phyloP scores from a whole-genome alignment of 1,284 basidiomycete species.

The Puccinia coronata region DNA sequence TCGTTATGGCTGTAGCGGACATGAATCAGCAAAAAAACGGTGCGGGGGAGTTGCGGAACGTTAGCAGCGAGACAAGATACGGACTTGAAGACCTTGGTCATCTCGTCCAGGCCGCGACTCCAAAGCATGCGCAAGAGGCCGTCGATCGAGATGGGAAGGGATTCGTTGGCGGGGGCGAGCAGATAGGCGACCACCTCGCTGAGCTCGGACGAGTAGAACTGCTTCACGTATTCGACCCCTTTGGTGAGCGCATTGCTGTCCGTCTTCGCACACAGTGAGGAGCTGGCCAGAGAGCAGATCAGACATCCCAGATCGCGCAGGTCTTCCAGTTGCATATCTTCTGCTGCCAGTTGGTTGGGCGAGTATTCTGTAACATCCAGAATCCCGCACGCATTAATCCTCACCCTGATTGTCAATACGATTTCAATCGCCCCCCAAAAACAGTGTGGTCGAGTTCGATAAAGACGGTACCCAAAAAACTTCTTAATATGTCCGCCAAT shows the following conservation, averaged over 20 bases:
- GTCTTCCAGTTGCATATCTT: conserved; percentile 76
- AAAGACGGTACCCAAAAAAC: conserved; percentile 24
- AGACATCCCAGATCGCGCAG: conserved; percentile 81
- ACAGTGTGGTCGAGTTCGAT: not conserved
- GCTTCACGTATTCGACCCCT: conserved; percentile 73
- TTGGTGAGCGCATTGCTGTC: conserved; percentile 67
- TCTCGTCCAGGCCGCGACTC: conserved; percentile 72
- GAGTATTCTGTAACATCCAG: conserved; percentile 81
- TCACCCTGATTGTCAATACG: conserved; percentile 64
- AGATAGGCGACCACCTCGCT: conserved; percentile 78
- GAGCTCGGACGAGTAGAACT: conserved; percentile 77
- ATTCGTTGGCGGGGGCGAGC: conserved; percentile 69
- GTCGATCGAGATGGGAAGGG: conserved; percentile 64
- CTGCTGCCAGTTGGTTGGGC: conserved; percentile 66
- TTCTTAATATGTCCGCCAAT: conserved; percentile 10
- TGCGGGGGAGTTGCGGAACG: not conserved
- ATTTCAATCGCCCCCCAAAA: not conserved
- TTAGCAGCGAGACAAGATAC: conserved; percentile 54
- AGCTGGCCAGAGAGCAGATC: conserved; percentile 72
- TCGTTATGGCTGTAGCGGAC: conserved; percentile 62
- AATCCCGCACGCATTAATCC: conserved; percentile 78
- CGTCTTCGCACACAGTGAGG: conserved; percentile 15
- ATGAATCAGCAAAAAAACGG: not conserved
- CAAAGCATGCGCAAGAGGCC: conserved; percentile 79
- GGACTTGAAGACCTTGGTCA: conserved; percentile 78